Evolutionary conservation across 495 filamentous ascomycete species (phyloP).

Genomic region (Neurospora pannonica): DNA sequence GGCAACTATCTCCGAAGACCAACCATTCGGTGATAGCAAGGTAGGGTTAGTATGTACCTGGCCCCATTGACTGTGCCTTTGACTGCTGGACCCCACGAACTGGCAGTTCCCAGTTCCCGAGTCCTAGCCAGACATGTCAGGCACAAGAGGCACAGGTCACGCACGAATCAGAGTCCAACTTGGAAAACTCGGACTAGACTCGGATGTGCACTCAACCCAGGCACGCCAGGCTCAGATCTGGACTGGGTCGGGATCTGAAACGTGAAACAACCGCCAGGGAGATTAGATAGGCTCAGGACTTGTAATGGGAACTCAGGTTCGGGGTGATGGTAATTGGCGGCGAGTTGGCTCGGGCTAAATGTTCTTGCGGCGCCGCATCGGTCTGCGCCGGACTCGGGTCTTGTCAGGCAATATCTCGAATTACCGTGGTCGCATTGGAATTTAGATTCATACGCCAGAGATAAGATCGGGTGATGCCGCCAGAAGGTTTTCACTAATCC

Average conservation of each 20-base stretch:
- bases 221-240: not conserved
- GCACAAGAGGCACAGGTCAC: not conserved
- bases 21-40: no score
- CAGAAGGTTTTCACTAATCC: no score
- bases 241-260: not conserved
- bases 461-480: no score
- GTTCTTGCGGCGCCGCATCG: not conserved
- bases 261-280: not conserved
- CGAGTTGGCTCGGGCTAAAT: not conserved
- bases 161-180: not conserved
- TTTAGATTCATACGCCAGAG: no score
- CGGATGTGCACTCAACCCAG: not conserved
- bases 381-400: not conserved
- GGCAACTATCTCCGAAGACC: no score
- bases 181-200: not conserved
- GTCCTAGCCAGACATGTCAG: not conserved
- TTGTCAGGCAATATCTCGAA: not conserved
- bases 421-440: no score
- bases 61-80: no score
- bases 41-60: no score
- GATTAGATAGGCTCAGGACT: not conserved
- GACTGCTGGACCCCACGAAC: no score
- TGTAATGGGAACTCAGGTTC: no score
- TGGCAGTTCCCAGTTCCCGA: no score
- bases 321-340: not conserved